Conservation (phyloP, 495 filamentous ascomycete species). For the Aspergillus taichungensis region DNA sequence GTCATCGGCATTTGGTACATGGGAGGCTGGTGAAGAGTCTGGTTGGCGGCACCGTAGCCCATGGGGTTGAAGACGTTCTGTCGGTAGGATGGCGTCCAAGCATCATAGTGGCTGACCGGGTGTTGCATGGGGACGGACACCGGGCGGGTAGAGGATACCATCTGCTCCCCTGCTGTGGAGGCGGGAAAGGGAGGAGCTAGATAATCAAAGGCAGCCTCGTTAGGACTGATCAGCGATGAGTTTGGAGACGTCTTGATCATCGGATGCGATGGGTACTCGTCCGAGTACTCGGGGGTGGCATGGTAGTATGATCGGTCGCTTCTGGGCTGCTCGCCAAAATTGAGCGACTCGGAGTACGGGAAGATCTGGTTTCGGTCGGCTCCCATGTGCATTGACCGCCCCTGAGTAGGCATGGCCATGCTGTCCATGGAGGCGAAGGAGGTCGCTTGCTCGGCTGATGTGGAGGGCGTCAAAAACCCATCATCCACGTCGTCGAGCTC, state of each 20-base stretch:
- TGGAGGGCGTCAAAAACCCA: slow-evolving; percentile 21
- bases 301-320: slow-evolving; percentile 25
- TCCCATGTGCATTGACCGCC: slow-evolving; percentile 11
- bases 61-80: slow-evolving; percentile 31
- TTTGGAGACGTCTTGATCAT: slow-evolving; percentile 26
- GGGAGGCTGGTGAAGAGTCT: slow-evolving; percentile 16
- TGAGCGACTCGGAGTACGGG: slow-evolving; percentile 24
- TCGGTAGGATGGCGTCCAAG: slow-evolving; percentile 34
- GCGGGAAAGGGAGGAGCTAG: slow-evolving; percentile 18
- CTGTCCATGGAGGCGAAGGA: slow-evolving; percentile 24
- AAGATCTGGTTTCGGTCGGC: slow-evolving; percentile 14
- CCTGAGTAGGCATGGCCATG: slow-evolving; percentile 12
- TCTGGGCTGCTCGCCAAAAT: slow-evolving; percentile 22
- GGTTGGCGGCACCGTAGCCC: slow-evolving; percentile 22
- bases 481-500: slow-evolving; percentile 19
- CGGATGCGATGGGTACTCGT: slow-evolving; percentile 24
- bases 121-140: slow-evolving; percentile 18
- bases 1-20: slow-evolving; percentile 31
- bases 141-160: slow-evolving; percentile 12
- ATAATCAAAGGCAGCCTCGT: slow-evolving; percentile 28
- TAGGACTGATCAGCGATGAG: slow-evolving; percentile 23
- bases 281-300: slow-evolving; percentile 24
- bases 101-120: slow-evolving; percentile 18
- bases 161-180: slow-evolving; percentile 11
- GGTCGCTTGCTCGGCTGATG: slow-evolving; percentile 23